Evolutionary conservation across 1,284 basidiomycete genomes (phyloP).

Genomic region (Ceratobasidium sp.): DNA sequence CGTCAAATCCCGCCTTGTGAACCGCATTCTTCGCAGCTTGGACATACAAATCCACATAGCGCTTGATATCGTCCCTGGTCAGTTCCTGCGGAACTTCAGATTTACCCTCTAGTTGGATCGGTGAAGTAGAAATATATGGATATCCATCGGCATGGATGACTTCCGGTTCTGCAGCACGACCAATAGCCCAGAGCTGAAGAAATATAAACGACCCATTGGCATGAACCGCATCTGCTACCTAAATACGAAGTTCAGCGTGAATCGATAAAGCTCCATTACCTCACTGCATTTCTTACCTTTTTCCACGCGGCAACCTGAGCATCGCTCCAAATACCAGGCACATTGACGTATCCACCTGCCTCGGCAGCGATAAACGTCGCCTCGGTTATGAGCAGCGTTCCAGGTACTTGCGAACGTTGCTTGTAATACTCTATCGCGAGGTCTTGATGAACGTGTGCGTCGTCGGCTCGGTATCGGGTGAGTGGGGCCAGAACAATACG

Average conservation of each 20-base stretch:
- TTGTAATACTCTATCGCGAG: conserved; percentile 52
- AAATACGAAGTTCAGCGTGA: not conserved
- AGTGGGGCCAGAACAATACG: conserved; percentile 65
- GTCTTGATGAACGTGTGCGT: conserved; percentile 53
- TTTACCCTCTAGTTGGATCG: conserved; percentile 51
- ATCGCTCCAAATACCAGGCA: conserved; percentile 52
- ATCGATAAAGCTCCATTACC: not conserved
- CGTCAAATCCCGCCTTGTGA: conserved; percentile 63
- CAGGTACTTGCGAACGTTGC: conserved; percentile 51
- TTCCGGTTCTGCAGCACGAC: conserved; percentile 54
- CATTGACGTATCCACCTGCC: conserved; percentile 44
- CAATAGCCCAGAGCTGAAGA: conserved; percentile 54
- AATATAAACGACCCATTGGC: conserved; percentile 57
- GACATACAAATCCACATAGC: conserved; percentile 57
- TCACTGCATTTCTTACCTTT: conserved; percentile 27
- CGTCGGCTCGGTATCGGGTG: conserved; percentile 59
- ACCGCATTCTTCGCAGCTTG: conserved; percentile 60
- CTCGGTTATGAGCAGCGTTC: conserved; percentile 54
- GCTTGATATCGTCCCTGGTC: conserved; percentile 53
- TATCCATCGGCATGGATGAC: conserved; percentile 49
- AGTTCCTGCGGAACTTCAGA: conserved; percentile 48
- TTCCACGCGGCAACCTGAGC: conserved; percentile 54
- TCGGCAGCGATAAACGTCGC: conserved; percentile 52
- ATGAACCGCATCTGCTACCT: conserved; percentile 57
- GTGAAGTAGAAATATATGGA: conserved; percentile 54